Evolutionary conservation across 306 rosid genomes (phyloP).

Genomic region (Rosa chinensis): DNA sequence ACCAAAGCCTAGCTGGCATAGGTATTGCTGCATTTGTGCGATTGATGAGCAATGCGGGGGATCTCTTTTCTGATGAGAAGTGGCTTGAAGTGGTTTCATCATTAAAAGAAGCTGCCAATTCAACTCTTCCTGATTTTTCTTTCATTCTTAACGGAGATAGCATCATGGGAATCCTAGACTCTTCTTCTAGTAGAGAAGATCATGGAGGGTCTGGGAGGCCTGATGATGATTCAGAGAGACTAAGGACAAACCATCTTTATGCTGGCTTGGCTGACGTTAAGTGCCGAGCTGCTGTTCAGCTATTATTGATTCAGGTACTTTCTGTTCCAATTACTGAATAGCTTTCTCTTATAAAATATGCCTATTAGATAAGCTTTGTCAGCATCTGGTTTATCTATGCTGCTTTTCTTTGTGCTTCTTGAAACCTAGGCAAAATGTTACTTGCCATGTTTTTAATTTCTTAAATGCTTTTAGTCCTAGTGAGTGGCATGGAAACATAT

Average conservation of each 20-base stretch:
- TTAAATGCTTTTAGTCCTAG: neutral
- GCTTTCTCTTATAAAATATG: neutral
- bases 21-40: conserved; percentile 99
- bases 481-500: neutral
- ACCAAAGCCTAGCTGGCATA: conserved; percentile 97
- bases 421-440: neutral
- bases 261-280: conserved; percentile 68
- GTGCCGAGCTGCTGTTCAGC: conserved; percentile 96
- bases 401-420: neutral
- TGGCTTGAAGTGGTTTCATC: conserved; percentile 94
- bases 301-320: conserved; percentile 90
- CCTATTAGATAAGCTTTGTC: neutral
- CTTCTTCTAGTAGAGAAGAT: conserved; percentile 41
- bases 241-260: conserved; percentile 44
- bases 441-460: no score
- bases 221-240: conserved; percentile 47
- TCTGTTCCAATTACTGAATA: conserved; percentile 18
- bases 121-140: conserved; percentile 81
- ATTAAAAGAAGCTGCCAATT: conserved; percentile 80
- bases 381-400: neutral
- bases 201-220: conserved; percentile 55
- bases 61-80: conserved; percentile 85
- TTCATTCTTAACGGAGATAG: conserved; percentile 52
- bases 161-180: conserved; percentile 37
- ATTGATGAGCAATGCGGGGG: conserved; percentile 95